These are phyloP conservation scores for Botrytis porri DNA, from an alignment of 2,329 filamentous ascomycete genomes.

Conservation along the genomic window DNA sequence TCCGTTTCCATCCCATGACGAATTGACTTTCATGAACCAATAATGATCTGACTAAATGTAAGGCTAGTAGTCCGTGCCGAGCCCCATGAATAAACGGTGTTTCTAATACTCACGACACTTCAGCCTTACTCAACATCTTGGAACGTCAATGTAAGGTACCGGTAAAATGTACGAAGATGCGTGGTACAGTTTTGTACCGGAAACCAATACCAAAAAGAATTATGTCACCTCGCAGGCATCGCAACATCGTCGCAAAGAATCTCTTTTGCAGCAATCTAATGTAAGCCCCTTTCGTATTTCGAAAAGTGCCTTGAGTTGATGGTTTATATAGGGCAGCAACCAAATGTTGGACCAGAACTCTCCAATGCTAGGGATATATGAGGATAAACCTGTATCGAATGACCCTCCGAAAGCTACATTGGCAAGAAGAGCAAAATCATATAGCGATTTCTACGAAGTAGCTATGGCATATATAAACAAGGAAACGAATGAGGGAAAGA, in stretches of 20 bases:
- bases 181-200: conserved; percentile 76
- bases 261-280: conserved; percentile 65
- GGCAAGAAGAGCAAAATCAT: conserved; percentile 68
- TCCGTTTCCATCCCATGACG: conserved; percentile 13
- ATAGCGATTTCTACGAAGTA: conserved; percentile 71
- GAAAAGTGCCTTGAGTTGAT: conserved; percentile 25
- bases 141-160: conserved; percentile 8
- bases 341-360: conserved; percentile 52
- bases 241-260: conserved; percentile 64
- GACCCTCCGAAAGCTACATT: conserved; percentile 66
- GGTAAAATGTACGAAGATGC: conserved; percentile 74
- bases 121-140: conserved; percentile 7
- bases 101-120: conserved; percentile 8
- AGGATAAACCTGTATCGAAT: conserved; percentile 54
- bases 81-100: background rate
- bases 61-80: conserved; percentile 15
- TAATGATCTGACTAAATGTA: background rate
- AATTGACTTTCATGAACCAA: conserved; percentile 13
- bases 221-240: conserved; percentile 41
- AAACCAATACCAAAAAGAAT: conserved; percentile 52
- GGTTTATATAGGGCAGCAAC: conserved; percentile 48
- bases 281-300: conserved; percentile 42
- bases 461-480: conserved; percentile 54
- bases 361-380: conserved; percentile 56
- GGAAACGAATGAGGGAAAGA: conserved; percentile 40